Evolutionary conservation across 768 basidiomycete species (phyloP).

Genomic region (Tylopilus felleus): DNA sequence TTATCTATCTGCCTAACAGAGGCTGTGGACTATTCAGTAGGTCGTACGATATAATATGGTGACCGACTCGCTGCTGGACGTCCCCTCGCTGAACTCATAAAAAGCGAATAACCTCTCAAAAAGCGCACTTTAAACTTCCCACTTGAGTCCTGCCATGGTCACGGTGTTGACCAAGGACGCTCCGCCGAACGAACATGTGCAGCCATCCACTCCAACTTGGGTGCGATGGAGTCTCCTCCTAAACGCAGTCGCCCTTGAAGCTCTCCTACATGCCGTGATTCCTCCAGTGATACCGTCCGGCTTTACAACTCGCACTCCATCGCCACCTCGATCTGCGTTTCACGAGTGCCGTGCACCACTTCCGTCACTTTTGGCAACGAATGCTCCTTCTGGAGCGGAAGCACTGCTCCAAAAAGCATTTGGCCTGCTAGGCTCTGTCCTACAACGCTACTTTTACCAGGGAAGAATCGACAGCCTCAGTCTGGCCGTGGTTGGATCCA

Average conservation of each 20-base stretch:
- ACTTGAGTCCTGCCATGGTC: not conserved
- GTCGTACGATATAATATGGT: too few species aligned
- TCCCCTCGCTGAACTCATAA: not conserved
- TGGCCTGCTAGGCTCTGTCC: not conserved
- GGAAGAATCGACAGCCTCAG: conserved; percentile 48
- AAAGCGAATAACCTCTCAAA: not conserved
- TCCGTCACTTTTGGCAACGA: conserved; percentile 14
- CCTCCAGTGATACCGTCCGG: not conserved
- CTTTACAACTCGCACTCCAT: not conserved
- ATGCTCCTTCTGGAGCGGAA: conserved; percentile 14
- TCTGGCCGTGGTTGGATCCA: conserved; percentile 45
- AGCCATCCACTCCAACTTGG: conserved; percentile 9
- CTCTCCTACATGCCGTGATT: conserved; percentile 5
- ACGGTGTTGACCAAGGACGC: not conserved
- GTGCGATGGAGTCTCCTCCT: conserved; percentile 17
- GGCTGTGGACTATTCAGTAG: too few species aligned
- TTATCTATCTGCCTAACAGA: too few species aligned
- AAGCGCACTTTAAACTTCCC: not conserved
- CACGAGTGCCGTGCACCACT: conserved; percentile 18
- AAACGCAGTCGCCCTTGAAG: conserved; percentile 9
- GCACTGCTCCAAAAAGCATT: conserved; percentile 7
- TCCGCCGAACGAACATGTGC: not conserved
- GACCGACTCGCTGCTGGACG: too few species aligned
- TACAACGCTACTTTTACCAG: conserved; percentile 21
- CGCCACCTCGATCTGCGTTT: not conserved